Base-by-base conservation (phyloP, 257 asterid species). In the Osmanthus fragrans region DNA sequence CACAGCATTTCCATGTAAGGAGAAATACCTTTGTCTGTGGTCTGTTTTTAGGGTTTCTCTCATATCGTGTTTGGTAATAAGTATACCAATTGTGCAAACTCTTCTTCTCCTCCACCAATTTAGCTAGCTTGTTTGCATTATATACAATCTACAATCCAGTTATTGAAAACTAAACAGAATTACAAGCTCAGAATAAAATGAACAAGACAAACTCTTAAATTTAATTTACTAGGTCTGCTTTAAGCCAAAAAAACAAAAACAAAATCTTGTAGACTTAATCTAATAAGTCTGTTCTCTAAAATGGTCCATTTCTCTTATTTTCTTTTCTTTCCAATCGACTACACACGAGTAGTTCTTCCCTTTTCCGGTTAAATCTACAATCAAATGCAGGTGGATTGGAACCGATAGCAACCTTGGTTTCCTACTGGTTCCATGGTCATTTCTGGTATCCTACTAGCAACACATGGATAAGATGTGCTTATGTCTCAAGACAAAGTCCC, bases 21-120 rank as follows among this genome's bases (percentile, higher is more conserved):
- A 56, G 66, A 78, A 75, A 75, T 86, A 94, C 98, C 97, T 86
- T 90, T 72, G 87, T 87, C 75, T 16, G 82, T 60, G 96, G 97
- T 82, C 89, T 88, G 63, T 34, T 80, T 66, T 82, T 80, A 7
- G 94, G 96, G 71, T 92, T 92, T 73, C 93, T 87, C 87, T 89
- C 94, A 67, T 66, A 85, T 71, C 79, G 84, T 75, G 96, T 90
- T 86, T 94, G 88, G 73, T 94, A 92, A 88, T 90, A 94, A 71
- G 92, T 88, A 34, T 85, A 89, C 96, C 97, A 92, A 78, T 90
- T 92, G 76, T 73, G 85, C 80, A 79, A 81, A 79, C 85, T 85
- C 85, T 88, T 88, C 93, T 85, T 88, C 81, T 80, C 72, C 65
- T 84, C 86, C 86, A 94, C 97, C 85, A 94, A 49, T 66, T 71